A percentile compares a stretch with the other conserved stretches of the same genome.
These are phyloP conservation scores for Agrocybe praecox DNA, from an alignment of 768 basidiomycete species.

Conservation along the genomic window DNA sequence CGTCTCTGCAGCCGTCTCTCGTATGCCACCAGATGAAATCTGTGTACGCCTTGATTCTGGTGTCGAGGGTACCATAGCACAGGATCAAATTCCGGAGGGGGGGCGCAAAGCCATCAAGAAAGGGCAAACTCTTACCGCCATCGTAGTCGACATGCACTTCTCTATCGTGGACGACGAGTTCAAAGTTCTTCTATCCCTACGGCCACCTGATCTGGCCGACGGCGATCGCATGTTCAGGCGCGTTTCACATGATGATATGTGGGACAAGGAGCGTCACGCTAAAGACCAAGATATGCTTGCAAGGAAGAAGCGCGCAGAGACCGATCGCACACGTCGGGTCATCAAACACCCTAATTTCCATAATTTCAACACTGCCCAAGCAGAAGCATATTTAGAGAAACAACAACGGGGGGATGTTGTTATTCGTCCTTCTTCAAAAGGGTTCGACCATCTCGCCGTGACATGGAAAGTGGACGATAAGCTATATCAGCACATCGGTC, in stretches of 20 bases:
- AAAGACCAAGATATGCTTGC: constrained; percentile 73
- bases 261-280: constrained; percentile 66
- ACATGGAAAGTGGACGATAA: constrained; percentile 99
- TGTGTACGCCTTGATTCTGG: constrained; percentile 89
- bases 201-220: constrained; percentile 56
- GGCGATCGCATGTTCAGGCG: constrained; percentile 68
- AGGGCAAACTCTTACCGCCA: constrained; percentile 79
- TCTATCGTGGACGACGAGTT: constrained; percentile 63
- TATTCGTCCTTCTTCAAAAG: constrained; percentile 95
- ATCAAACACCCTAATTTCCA: constrained; percentile 99
- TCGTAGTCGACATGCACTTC: constrained; percentile 74
- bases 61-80: constrained; percentile 78
- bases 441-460: constrained; percentile 89
- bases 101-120: constrained; percentile 58
- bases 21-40: constrained; percentile 53
- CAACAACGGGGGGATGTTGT: constrained; percentile 96
- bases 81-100: constrained; percentile 59
- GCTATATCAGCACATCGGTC: constrained; percentile 95
- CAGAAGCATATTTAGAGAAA: constrained; percentile 86
- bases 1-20: constrained; percentile 71
- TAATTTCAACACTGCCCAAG: constrained; percentile 88
- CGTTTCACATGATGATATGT: constrained; percentile 58
- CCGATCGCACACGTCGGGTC: constrained; percentile 76
- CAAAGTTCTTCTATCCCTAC: constrained; percentile 74
- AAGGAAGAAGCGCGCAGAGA: constrained; percentile 85